These are phyloP conservation scores for Zygosaccharomyces bailii DNA, from an alignment of 805 yeast species.

Conservation along the genomic window DNA sequence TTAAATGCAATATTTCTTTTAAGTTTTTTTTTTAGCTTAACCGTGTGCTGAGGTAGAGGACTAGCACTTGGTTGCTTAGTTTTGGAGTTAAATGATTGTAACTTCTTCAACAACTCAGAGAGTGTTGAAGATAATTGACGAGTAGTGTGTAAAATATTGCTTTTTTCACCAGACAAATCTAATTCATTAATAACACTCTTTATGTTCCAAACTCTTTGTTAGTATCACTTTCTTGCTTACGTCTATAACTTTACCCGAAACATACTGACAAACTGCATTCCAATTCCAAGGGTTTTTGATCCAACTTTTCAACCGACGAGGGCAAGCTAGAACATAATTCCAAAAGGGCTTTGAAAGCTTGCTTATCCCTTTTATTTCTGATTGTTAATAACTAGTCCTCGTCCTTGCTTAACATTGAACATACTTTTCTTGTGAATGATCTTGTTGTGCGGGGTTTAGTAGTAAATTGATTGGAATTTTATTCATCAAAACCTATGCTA, in stretches of 20 bases:
- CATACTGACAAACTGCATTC: background rate
- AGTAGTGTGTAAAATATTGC: slow-evolving; percentile 1
- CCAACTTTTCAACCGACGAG: background rate
- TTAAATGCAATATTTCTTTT: slow-evolving; percentile 11
- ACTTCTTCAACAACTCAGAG: slow-evolving; percentile 7
- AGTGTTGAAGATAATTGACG: slow-evolving; percentile 16
- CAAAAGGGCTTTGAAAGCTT: too few relatives aligned
- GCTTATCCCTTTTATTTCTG: background rate
- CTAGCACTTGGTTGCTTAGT: background rate
- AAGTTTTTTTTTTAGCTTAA: background rate
- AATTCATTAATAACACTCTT: background rate
- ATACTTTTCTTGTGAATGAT: slow-evolving; percentile 7
- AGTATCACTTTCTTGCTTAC: background rate
- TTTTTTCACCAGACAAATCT: too few relatives aligned
- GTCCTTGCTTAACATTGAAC: background rate
- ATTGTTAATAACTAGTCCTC: background rate
- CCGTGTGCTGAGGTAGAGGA: background rate
- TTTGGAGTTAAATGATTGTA: slow-evolving; percentile 5
- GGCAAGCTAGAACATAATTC: too few relatives aligned
- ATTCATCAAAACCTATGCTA: slow-evolving; percentile 14
- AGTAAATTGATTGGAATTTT: slow-evolving; percentile 21
- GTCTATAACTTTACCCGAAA: background rate
- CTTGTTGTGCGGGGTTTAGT: slow-evolving; percentile 19
- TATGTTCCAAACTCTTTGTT: background rate
- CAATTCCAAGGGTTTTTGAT: background rate